Base-by-base conservation (phyloP, 2,329 filamentous ascomycete species). In the Diaporthe vaccinii region DNA sequence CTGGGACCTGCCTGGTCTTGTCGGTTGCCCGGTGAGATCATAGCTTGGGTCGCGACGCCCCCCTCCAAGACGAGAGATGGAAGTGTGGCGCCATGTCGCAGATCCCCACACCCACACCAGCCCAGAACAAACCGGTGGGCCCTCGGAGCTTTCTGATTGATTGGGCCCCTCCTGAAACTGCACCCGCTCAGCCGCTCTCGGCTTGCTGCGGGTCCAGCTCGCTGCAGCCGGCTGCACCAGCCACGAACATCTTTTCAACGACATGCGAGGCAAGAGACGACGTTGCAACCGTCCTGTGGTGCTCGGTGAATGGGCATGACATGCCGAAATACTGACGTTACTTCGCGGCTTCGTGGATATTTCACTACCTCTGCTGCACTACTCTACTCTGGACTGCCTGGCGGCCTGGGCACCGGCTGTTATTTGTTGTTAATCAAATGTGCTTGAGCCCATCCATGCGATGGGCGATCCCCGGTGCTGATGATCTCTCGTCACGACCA, bases 221-320 rank as follows among this genome's bases (percentile, higher is more conserved):
- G 22, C 41, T 72, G 55, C 57, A 61, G 49, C 57, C 9, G 9
- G 17, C 39, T 72, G 31, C 44, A 28, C 49, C 46, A 62, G 59
- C 70, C 70, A 72, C 58, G 34, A 72, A 61, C 70, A 44, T 72
- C 31, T 55, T 55, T 44, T 61, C 70, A 72, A 72, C 70, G 58
- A 72, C 70, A 65, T 65, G 57, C 31, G 62, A 53, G 28, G 46
- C 44, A 20, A 53, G 15, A 39, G 22, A 49, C 28, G 10, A 65
- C 61, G 49, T 46, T 65, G 61, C 41, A 65, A 46, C 61, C 41
- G 41, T 65, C 41, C 17, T 34, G 17, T 31, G 22, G 9, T 41
- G 2, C 41, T 28, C n/a, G 14, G 49, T 28, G 28, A 67, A 51
- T 65, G 34, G 20, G 44, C 44, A 68, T 25, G 36, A 46, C 31